Base-by-base conservation (phyloP, 768 basidiomycete genomes). In the Daedaleopsis sinensis region DNA sequence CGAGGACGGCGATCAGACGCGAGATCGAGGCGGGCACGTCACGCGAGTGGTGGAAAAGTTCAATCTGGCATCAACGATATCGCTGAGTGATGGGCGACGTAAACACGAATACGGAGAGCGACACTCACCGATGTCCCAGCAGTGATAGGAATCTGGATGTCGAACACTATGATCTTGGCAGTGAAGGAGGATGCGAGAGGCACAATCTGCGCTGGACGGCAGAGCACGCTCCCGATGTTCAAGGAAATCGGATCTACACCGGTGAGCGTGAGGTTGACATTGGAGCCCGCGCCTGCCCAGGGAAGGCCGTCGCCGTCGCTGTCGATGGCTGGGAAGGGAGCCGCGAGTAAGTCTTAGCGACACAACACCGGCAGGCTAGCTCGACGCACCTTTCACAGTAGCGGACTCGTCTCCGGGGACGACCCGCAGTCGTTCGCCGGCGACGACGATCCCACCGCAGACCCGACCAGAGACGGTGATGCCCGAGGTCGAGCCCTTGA, bases 371-470 rank as follows among this genome's bases (percentile, higher is more conserved):
- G 47, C 27, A 23, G 13, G 18, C n/a, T 0, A 23, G 16, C 16
- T 37, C 47, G n/a, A 44, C 19, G 2, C 11, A 88, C 88, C 80
- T 79, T 83, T 89, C 2, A 99, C 91, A 18, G 91, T 73, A 0
- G 87, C 91, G 7, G 83, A 89, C 73, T 97, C 96, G 70, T 98
- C 96, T 11, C 96, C 96, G 0, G 97, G 97, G 4, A 97, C 77
- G 52, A 96, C 86, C 44, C 94, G 82, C 39, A 98, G 67, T 43
- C 84, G 81, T 77, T 98, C 96, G 2, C 97, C 96, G 2, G 95
- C 90, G 74, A 98, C 96, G 4, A 98, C 82, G 39, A 98, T 79
- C 6, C 97, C 97, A 46, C 89, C 87, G 68, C 88, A 92, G 47
- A 98, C 77, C 52, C 95, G 79, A 18, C 97, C 97, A 23, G 89